A percentile compares a stretch with the other conserved stretches of the same genome.
Evolutionary conservation across 2,329 filamentous ascomycete genomes (phyloP).

Genomic region (Canariomyces notabilis): DNA sequence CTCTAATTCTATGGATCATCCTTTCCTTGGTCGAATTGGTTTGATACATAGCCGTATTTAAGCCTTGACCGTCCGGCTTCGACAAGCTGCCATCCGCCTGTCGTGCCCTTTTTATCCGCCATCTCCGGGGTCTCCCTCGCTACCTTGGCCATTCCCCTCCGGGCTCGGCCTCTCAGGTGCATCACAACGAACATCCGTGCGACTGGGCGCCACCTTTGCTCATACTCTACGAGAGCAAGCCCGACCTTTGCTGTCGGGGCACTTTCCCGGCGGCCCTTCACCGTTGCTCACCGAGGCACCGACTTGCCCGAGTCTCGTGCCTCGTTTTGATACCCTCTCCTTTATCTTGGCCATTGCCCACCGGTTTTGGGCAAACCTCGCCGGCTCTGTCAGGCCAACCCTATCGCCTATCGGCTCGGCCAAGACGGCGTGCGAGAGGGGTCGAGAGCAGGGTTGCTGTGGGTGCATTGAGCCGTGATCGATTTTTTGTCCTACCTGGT

Average conservation of each 20-base stretch:
- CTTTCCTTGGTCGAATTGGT: too few relatives aligned
- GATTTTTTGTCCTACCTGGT: neutral
- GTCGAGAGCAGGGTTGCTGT: neutral
- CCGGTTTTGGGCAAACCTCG: conserved; percentile 4
- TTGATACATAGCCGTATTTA: too few relatives aligned
- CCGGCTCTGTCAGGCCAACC: too few relatives aligned
- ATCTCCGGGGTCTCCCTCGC: neutral
- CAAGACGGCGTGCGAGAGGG: neutral
- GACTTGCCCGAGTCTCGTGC: conserved; percentile 7
- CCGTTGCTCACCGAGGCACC: conserved; percentile 3
- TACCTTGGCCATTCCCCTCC: conserved; percentile 7
- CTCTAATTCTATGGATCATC: too few relatives aligned
- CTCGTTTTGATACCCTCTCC: conserved; percentile 1
- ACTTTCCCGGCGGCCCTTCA: neutral
- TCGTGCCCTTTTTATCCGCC: neutral
- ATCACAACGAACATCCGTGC: neutral
- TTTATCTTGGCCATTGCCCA: conserved; percentile 1
- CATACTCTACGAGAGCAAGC: neutral
- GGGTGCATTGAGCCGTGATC: neutral
- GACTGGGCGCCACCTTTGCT: neutral
- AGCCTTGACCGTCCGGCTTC: too few relatives aligned
- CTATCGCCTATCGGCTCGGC: too few relatives aligned
- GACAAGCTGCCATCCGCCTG: too few relatives aligned
- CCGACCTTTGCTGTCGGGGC: neutral
- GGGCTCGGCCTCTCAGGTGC: conserved; percentile 13